Evolutionary conservation across 1,284 basidiomycete genomes (phyloP), one percentile per base, ranked within the genome.

Genomic region (Tylopilus sp.): DNA sequence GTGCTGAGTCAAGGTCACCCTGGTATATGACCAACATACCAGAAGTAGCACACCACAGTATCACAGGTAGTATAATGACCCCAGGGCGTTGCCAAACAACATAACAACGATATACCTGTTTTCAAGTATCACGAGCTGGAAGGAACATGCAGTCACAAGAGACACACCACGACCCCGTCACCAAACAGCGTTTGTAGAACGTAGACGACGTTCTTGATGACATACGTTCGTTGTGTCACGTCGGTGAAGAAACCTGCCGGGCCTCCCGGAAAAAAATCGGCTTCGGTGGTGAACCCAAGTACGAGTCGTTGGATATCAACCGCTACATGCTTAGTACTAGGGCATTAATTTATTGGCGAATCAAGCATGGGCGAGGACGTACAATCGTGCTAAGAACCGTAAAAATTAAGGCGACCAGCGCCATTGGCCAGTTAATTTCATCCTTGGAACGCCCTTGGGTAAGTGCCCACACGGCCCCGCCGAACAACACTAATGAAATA

Each of bases 91-190:
- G 72, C 74, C 72, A 75, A n/a, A 72, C 68, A 5, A 58, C 53
- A 27, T 75, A 74, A 56, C 75, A 77, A 13, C 76, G 75, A 52
- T 74, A 71, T 13, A 78, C 65, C 76, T 78, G 16, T 6, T 37
- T 19, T n/a, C n/a, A n/a, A n/a, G n/a, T n/a, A n/a, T n/a, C n/a
- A n/a, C n/a, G n/a, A n/a, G n/a, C n/a, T n/a, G n/a, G n/a, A n/a
- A n/a, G n/a, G n/a, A n/a, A n/a, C n/a, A n/a, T n/a, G n/a, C n/a
- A n/a, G n/a, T n/a, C n/a, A n/a, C n/a, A n/a, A n/a, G n/a, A n/a
- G n/a, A 74, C 77, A 69, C 39, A 80, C 80, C 21, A 82, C 69
- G 5, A 80, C 76, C 17, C 73, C 75, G 31, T 82, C 80, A 2
- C 79, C 77, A 42, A 81, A 70, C 27, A 80, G 70, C 1, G 80